Percentiles rank a stretch among this genome's conserved stretches.
phyloP scores from a whole-genome alignment of 495 filamentous ascomycete species.

The Aspergillus conjunctus region DNA sequence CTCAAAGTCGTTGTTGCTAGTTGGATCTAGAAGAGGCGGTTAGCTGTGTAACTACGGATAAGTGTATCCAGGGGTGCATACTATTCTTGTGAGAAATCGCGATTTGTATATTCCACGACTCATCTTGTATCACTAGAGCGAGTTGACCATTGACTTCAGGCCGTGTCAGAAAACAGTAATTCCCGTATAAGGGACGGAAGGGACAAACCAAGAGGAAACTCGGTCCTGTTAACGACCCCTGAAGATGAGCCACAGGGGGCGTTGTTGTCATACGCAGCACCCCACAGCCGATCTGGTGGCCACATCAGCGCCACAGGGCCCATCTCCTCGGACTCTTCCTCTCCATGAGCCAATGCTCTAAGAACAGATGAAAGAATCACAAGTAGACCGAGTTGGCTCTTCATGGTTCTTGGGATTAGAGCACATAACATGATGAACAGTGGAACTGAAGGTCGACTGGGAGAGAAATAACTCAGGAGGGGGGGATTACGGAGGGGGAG shows the following conservation, averaged over 20 bases:
- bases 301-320: constrained; percentile 57
- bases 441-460: too few species aligned
- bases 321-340: constrained; percentile 40
- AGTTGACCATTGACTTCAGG: constrained; percentile 33
- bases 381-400: constrained; percentile 8
- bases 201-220: constrained; percentile 45
- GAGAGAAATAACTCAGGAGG: not conserved
- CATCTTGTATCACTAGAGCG: constrained; percentile 44
- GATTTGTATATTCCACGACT: constrained; percentile 51
- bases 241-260: constrained; percentile 50
- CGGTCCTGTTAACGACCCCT: constrained; percentile 42
- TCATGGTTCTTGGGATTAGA: constrained; percentile 6
- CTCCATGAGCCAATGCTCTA: constrained; percentile 16
- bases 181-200: not conserved
- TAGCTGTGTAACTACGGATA: not conserved
- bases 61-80: constrained; percentile 24
- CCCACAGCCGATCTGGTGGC: constrained; percentile 52
- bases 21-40: constrained; percentile 34
- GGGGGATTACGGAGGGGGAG: not conserved
- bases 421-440: too few species aligned
- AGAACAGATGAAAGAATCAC: constrained; percentile 15
- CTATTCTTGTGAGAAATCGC: constrained; percentile 48
- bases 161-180: not conserved
- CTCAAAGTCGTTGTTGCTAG: constrained; percentile 45
- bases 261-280: constrained; percentile 45